Evolutionary conservation across 192 early-diverging fungal species (phyloP).

Genomic region (Irineochytrium annulatum): DNA sequence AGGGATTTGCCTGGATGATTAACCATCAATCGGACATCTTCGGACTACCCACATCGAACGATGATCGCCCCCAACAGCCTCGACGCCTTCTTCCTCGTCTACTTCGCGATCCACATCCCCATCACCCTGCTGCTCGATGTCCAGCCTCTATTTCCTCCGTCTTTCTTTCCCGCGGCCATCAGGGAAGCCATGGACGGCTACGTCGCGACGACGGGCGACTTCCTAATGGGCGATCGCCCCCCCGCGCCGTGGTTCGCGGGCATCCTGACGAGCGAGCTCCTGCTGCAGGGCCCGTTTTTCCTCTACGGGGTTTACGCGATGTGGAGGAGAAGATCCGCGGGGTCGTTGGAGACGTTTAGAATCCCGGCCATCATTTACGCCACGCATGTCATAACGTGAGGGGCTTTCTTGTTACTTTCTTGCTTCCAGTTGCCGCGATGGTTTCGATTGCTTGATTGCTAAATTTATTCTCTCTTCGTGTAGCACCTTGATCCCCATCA

Average conservation of each 20-base stretch:
- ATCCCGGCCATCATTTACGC: not conserved
- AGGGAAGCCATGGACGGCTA: not conserved
- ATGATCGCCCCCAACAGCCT: too few relatives aligned
- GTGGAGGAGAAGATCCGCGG: too few relatives aligned
- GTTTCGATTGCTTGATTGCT: too few relatives aligned
- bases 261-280: constrained; percentile 8
- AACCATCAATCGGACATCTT: too few relatives aligned
- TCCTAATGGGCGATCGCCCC: constrained; percentile 5
- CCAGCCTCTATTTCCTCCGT: constrained; percentile 15
- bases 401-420: too few relatives aligned
- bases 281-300: constrained; percentile 19
- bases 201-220: constrained; percentile 11
- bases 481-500: not conserved
- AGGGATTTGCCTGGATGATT: too few relatives aligned
- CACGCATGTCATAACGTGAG: not conserved
- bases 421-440: too few relatives aligned
- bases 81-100: constrained; percentile 15
- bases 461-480: too few relatives aligned
- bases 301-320: not conserved
- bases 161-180: not conserved
- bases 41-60: too few relatives aligned
- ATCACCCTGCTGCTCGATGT: constrained; percentile 19
- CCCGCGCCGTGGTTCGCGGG: constrained; percentile 2
- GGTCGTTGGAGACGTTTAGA: not conserved
- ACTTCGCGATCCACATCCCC: constrained; percentile 28